A percentile compares a stretch with the other conserved stretches of the same genome.
Evolutionary conservation across 73 alveolate species (phyloP).

Genomic region (Paraurostyla sp.): DNA sequence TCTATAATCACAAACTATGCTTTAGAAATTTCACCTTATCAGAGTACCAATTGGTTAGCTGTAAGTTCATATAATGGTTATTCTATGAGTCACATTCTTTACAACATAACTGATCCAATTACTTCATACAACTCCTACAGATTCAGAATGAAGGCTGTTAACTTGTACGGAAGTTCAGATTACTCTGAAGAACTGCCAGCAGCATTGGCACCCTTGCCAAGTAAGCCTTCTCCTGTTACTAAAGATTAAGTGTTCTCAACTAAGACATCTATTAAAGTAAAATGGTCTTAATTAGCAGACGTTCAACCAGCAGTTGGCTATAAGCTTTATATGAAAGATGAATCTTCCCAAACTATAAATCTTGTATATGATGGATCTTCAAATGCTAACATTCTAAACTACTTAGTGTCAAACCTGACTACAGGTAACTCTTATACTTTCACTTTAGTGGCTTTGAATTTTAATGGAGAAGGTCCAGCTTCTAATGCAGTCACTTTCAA

Average conservation of each 20-base stretch:
- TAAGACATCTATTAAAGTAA: constrained; percentile 51
- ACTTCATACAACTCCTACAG: constrained; percentile 62
- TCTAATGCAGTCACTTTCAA: constrained; percentile 58
- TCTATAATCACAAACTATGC: constrained; percentile 61
- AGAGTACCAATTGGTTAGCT: constrained; percentile 11
- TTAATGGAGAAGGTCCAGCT: constrained; percentile 68
- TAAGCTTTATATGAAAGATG: constrained; percentile 56
- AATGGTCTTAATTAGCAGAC: constrained; percentile 71
- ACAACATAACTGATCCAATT: constrained; percentile 14
- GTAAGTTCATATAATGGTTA: constrained; percentile 67
- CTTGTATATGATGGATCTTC: constrained; percentile 32
- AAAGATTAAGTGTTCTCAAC: constrained; percentile 60
- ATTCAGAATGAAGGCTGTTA: constrained; percentile 70
- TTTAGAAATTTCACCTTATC: constrained; percentile 53
- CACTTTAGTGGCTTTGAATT: constrained; percentile 64
- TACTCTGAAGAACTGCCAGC: constrained; percentile 67
- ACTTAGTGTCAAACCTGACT: neutral
- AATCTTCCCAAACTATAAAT: neutral
- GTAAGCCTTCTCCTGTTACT: constrained; percentile 57
- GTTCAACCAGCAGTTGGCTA: constrained; percentile 59
- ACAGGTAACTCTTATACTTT: constrained; percentile 66
- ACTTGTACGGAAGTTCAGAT: constrained; percentile 67
- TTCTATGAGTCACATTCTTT: constrained; percentile 62
- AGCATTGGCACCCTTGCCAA: constrained; percentile 72
- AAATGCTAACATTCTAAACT: constrained; percentile 11